Conservation (phyloP, 2,329 filamentous ascomycete species). For the Chalaropsis ovoidea region DNA sequence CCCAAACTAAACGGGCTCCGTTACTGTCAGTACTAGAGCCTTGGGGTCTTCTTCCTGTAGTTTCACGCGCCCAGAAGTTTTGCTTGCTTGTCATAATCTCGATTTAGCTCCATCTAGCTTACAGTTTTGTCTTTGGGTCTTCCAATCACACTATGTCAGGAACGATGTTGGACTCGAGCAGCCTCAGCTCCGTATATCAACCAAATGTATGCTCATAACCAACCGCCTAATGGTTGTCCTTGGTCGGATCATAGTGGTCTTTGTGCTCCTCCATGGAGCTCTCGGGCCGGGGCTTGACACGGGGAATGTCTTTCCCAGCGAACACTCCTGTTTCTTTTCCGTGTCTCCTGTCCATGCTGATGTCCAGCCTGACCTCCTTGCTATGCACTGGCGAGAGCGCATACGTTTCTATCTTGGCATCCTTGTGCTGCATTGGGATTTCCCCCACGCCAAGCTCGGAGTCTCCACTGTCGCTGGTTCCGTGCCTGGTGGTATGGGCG, state of each 20-base stretch:
- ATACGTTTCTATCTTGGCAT: conserved; percentile 7
- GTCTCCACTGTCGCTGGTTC: not conserved
- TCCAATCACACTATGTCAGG: not conserved
- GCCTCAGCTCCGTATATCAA: not conserved
- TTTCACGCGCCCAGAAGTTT: not conserved
- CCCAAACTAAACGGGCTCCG: not conserved
- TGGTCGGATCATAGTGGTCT: conserved; percentile 23
- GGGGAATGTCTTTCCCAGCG: not conserved
- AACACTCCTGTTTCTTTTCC: not conserved
- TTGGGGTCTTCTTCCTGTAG: not conserved
- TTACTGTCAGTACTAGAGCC: not conserved
- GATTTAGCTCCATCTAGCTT: not conserved
- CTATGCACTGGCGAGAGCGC: conserved; percentile 13
- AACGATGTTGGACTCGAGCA: not conserved
- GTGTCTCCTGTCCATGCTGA: not conserved
- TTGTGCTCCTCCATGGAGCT: conserved; percentile 21
- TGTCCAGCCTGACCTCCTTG: conserved; percentile 16
- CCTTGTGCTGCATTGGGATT: conserved; percentile 14
- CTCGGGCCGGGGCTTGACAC: conserved; percentile 6
- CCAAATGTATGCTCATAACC: not conserved
- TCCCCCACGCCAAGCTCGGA: not conserved
- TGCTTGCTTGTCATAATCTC: conserved; percentile 1
- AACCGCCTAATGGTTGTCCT: conserved; percentile 16
- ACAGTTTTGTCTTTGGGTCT: not conserved
- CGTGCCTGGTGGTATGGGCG: not conserved